Conservation (phyloP, 495 filamentous ascomycete genomes). For the Penicillium paxilli region DNA sequence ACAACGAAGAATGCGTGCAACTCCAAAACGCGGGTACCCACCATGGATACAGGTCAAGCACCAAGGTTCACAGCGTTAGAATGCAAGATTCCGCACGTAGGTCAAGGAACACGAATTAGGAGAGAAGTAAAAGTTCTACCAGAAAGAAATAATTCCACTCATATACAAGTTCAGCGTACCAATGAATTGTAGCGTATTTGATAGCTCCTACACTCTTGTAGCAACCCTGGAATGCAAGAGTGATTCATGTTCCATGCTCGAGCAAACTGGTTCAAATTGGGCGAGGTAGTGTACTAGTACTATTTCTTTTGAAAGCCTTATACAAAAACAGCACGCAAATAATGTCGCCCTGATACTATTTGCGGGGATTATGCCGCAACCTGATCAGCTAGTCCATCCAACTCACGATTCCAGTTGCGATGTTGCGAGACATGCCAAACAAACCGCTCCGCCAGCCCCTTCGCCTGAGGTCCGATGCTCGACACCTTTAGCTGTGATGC, state of each 20-base stretch:
- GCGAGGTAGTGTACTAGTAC: too few relatives aligned
- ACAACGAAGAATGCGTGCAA: slow-evolving; percentile 13
- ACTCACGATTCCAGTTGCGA: slow-evolving; percentile 68
- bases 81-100: slow-evolving; percentile 2
- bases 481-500: slow-evolving; percentile 25
- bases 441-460: slow-evolving; percentile 66
- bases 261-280: too few relatives aligned
- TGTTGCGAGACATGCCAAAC: slow-evolving; percentile 66
- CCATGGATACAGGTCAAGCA: not conserved
- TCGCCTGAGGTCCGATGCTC: slow-evolving; percentile 44
- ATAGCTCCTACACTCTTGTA: too few relatives aligned
- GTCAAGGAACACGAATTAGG: not conserved
- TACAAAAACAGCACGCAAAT: too few relatives aligned
- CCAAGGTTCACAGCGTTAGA: not conserved
- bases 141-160: not conserved
- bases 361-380: slow-evolving; percentile 36
- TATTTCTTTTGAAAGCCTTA: too few relatives aligned
- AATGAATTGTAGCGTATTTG: too few relatives aligned
- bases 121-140: not conserved
- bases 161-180: too few relatives aligned
- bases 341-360: too few relatives aligned
- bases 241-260: too few relatives aligned
- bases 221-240: too few relatives aligned
- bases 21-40: not conserved
- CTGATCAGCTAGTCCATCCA: slow-evolving; percentile 59